phyloP scores from a whole-genome alignment of 2,329 filamentous ascomycete species.

The Raffaelea arxii region DNA sequence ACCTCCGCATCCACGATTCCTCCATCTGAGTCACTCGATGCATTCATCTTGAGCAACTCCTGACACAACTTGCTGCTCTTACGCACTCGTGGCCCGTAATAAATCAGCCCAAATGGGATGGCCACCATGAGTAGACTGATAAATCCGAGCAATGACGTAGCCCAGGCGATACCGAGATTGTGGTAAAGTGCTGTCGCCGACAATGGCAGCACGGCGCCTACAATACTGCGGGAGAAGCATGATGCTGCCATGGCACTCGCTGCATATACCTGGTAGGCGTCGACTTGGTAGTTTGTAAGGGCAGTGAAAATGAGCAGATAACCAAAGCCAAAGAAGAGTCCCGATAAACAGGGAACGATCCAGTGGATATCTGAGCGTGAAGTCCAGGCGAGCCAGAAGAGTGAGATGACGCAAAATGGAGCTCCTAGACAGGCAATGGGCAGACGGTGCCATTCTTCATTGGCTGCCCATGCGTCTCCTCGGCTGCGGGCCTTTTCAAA shows the following conservation, averaged over 20 bases:
- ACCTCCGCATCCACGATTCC: too few relatives aligned
- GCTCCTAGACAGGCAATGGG: background rate
- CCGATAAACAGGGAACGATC: conserved; percentile 37
- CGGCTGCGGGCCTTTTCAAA: background rate
- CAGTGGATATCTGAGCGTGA: conserved; percentile 21
- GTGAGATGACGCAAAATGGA: background rate
- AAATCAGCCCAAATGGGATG: conserved; percentile 48
- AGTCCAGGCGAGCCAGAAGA: background rate
- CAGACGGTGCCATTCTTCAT: background rate
- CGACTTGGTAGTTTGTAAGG: conserved; percentile 44
- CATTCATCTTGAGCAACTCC: background rate
- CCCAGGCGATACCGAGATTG: conserved; percentile 52
- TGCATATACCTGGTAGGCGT: conserved; percentile 44
- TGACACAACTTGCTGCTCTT: background rate
- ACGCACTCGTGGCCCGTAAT: conserved; percentile 35
- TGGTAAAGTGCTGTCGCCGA: conserved; percentile 50
- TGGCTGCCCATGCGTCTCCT: background rate
- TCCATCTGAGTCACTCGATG: too few relatives aligned
- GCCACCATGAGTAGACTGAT: conserved; percentile 35
- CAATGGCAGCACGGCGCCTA: conserved; percentile 50
- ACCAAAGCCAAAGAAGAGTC: conserved; percentile 23
- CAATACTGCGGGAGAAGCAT: conserved; percentile 45
- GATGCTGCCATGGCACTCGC: conserved; percentile 56
- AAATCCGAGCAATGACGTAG: conserved; percentile 37
- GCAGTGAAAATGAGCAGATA: conserved; percentile 39